Base-by-base conservation (phyloP, 2,329 filamentous ascomycete species). In the Pyrenophora tritici-repentis region DNA sequence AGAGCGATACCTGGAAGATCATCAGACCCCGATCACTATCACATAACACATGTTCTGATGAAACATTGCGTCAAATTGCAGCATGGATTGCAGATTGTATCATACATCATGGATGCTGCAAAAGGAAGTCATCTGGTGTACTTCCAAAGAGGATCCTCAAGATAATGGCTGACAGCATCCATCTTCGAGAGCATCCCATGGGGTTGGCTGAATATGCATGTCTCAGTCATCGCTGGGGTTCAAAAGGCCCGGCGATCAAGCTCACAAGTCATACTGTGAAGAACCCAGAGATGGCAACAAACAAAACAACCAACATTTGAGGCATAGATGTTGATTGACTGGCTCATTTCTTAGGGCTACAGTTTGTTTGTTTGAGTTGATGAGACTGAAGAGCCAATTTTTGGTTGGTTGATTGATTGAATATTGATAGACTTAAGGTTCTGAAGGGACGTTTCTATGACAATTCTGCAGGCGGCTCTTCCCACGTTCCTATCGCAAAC, bases 91-190 rank as follows among this genome's bases (percentile, higher is more conserved):
- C 2, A 1, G 9, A 7, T 2, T 42, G 40, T 6, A 9, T 13
- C 0, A 6, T n/a, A 14, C 4, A 42, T 5, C 40, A 42, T 7
- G 1, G 31, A 6, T 1, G 8, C 1, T 42, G 40, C 16, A 20
- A 12, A 9, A 20, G 31, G 9, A 12, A 9, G 12, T 0, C 0
- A 5, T 10, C 2, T 1, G 17, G 1, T 6, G 2, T 17, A n/a
- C n/a, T 42, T 1, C 40, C 40, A 2, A 42, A 33, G 14, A 42
- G 40, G 3, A 42, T 42, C 8, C 17, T 42, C 2, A 4, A 42
- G 7, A 33, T 33, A 16, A n/a, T 12, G 2, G 13, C 16, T 9
- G 26, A 14, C 0, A 2, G 10, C 1, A 2, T 42, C 8, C 4
- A 14, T 2, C 40, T 42, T 18, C 26, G 40, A 1, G 17, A 18